Base-by-base conservation (phyloP, 768 basidiomycete species). In the Boletellus emodensis region DNA sequence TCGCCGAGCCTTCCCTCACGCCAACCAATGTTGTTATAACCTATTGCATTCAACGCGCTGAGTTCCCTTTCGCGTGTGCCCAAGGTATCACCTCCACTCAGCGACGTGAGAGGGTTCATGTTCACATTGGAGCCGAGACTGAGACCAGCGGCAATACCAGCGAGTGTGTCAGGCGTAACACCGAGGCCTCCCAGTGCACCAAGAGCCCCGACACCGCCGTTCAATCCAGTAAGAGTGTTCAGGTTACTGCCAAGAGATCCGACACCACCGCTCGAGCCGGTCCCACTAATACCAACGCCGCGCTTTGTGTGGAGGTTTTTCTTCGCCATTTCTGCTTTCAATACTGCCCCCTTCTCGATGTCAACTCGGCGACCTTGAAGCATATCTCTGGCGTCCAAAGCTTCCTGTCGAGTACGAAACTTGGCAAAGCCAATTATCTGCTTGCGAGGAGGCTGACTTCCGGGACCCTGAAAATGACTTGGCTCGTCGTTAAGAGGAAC, bases 261-360 rank as follows among this genome's bases (percentile, higher is more conserved):
- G 49, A 61, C 52, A 40, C 69, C 69, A 49, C 64, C 55, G 33
- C 59, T 61, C 12, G 65, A 55, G 20, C 49, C 53, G 9, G 57
- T 59, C 33, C 73, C 72, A 17, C 82, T 74, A 6, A 82, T 82
- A n/a, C 90, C 90, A 20, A 92, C 84, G 3, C 89, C 89, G 35
- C 91, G 77, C 73, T 95, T 96, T 17, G 94, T 95, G 63, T 99
- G 95, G 35, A 99, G 70, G 63, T 99, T 98, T 80, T 99, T 99
- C 82, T 98, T 98, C 17, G 96, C 96, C 94, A 99, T 97, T 72
- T 98, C 96, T 18, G 95, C 96, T 69, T 97, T 98, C 35, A 99
- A 69, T 3, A 94, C 86, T 1, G 90, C 84, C 13, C 93, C 93
- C 61, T 92, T 93, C 69, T 97, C 90, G 30, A 89, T 82, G 61